These are phyloP conservation scores for Candida krabiensis DNA, from an alignment of 805 yeast species.

Conservation along the genomic window DNA sequence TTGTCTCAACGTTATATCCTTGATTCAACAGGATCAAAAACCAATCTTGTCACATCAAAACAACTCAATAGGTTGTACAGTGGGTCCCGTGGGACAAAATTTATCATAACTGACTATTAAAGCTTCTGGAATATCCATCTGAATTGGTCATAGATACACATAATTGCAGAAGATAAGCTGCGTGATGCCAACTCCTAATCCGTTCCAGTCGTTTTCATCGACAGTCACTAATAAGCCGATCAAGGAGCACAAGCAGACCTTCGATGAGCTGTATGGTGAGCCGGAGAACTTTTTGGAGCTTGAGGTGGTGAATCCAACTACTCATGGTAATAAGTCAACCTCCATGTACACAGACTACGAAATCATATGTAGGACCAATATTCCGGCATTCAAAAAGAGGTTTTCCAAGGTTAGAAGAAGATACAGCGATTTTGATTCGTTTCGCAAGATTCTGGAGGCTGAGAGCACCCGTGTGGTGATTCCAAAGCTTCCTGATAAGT, in stretches of 20 bases:
- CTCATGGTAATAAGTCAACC: conserved; percentile 58
- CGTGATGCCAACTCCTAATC: conserved; percentile 32
- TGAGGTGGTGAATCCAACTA: conserved; percentile 80
- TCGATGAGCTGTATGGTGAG: conserved; percentile 84
- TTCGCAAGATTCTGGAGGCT: conserved; percentile 68
- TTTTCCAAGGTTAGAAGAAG: conserved; percentile 74
- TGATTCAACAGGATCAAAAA: too few species aligned
- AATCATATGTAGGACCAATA: conserved; percentile 82
- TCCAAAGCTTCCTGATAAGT: conserved; percentile 89
- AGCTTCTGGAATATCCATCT: too few species aligned
- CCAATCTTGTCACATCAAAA: too few species aligned
- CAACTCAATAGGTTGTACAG: too few species aligned
- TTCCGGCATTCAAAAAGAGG: conserved; percentile 77
- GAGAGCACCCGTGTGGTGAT: conserved; percentile 80
- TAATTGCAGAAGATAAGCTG: too few species aligned
- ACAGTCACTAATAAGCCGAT: conserved; percentile 23
- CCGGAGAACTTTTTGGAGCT: conserved; percentile 94
- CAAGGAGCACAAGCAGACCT: conserved; percentile 51
- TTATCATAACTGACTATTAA: too few species aligned
- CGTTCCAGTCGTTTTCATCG: conserved; percentile 32
- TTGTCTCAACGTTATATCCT: too few species aligned
- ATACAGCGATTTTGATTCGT: conserved; percentile 85
- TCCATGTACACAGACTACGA: conserved; percentile 90
- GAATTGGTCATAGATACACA: too few species aligned
- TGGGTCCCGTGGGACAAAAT: too few species aligned